Evolutionary conservation across 257 asterid species (phyloP).

Genomic region (Leonotis leonurus): DNA sequence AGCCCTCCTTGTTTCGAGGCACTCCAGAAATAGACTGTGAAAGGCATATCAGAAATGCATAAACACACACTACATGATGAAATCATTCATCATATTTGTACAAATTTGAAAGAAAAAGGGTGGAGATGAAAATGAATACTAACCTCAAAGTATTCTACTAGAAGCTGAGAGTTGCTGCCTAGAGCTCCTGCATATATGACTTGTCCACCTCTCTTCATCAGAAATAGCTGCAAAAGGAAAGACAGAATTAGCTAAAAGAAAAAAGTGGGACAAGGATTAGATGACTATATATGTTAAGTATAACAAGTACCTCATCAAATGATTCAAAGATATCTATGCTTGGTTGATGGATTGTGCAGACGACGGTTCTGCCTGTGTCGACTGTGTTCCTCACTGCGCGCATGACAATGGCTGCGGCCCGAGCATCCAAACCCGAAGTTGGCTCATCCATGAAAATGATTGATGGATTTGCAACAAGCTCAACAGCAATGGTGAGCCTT

Average conservation of each 20-base stretch:
- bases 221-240: conserved; percentile 27
- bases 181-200: conserved; percentile 64
- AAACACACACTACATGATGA: neutral
- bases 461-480: conserved; percentile 61
- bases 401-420: conserved; percentile 75
- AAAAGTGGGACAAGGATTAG: too few relatives aligned
- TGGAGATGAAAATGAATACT: conserved; percentile 1
- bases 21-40: conserved; percentile 49
- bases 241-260: neutral
- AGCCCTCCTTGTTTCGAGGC: conserved; percentile 40
- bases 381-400: conserved; percentile 66
- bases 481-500: conserved; percentile 62
- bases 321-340: conserved; percentile 68
- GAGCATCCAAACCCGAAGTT: conserved; percentile 63
- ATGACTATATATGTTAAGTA: too few relatives aligned
- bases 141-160: conserved; percentile 55
- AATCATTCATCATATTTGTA: neutral
- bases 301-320: conserved; percentile 49
- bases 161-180: conserved; percentile 44
- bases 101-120: neutral
- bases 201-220: conserved; percentile 71
- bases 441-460: conserved; percentile 79
- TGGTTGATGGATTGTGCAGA: conserved; percentile 70
- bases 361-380: conserved; percentile 65
- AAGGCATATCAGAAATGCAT: neutral